Conservation (phyloP, 2,329 filamentous ascomycete genomes). For the Nigrospora osmanthi region DNA sequence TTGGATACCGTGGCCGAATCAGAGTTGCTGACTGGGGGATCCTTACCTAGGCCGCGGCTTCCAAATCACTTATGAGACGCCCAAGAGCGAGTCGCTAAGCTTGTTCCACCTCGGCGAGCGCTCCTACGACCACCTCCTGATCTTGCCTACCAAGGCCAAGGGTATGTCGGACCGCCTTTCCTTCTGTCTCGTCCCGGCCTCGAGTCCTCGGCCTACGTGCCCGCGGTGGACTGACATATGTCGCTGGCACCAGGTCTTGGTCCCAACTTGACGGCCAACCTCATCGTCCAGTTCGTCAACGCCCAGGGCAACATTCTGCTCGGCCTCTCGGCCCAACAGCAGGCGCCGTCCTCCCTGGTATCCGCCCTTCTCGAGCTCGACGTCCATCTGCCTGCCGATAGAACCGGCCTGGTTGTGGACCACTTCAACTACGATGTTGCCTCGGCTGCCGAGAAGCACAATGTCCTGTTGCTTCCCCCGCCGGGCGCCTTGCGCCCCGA, state of each 20-base stretch:
- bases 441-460: constrained; percentile 74
- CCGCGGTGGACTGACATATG: background rate
- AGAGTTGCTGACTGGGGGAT: background rate
- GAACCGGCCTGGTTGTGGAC: constrained; percentile 79
- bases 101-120: constrained; percentile 83
- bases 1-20: background rate
- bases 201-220: background rate
- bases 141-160: constrained; percentile 87
- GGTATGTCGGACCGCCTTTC: constrained; percentile 38
- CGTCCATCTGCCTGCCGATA: constrained; percentile 77
- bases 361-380: constrained; percentile 83
- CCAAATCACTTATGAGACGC: constrained; percentile 71
- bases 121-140: constrained; percentile 82
- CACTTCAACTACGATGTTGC: constrained; percentile 87
- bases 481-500: constrained; percentile 59
- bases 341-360: constrained; percentile 65
- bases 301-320: constrained; percentile 86
- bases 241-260: constrained; percentile 59
- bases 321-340: constrained; percentile 64
- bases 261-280: constrained; percentile 76
- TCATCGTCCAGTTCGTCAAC: constrained; percentile 86
- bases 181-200: background rate
- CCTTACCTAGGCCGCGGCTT: constrained; percentile 65
- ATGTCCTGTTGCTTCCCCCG: constrained; percentile 72
- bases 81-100: constrained; percentile 68